Conservation (phyloP, 495 filamentous ascomycete genomes). For the Bacidia gigantensis region DNA sequence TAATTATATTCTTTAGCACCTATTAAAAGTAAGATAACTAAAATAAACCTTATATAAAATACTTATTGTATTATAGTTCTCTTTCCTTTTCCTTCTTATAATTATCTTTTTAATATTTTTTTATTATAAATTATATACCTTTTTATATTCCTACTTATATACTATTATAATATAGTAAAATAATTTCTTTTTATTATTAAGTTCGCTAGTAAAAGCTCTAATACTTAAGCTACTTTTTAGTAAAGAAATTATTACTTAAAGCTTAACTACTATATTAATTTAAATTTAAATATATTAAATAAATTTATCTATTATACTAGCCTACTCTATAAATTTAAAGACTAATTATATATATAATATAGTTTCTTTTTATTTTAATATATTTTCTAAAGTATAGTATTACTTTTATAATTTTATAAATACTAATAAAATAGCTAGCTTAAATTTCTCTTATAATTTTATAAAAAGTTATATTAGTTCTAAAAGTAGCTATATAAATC, state of each 20-base stretch:
- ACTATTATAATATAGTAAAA: background rate
- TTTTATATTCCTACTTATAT: background rate
- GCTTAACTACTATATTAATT: background rate
- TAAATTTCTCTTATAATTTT: background rate
- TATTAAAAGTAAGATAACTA: background rate
- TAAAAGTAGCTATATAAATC: background rate
- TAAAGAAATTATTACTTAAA: background rate
- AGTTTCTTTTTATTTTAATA: background rate
- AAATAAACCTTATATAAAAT: background rate
- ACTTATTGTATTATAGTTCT: background rate
- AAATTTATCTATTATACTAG: background rate
- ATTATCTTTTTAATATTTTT: background rate
- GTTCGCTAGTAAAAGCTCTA: background rate
- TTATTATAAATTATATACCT: background rate
- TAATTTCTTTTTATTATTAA: background rate
- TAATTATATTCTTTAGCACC: background rate
- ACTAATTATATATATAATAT: background rate
- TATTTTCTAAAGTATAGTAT: background rate
- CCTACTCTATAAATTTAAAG: background rate
- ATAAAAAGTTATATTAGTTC: background rate
- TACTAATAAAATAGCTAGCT: conserved; percentile 5
- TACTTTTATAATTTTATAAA: background rate
- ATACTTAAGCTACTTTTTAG: background rate
- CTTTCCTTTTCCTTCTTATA: background rate
- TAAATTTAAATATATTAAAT: background rate